phyloP scores from a whole-genome alignment of 2,329 filamentous ascomycete genomes.

The Fusarium sp. region DNA sequence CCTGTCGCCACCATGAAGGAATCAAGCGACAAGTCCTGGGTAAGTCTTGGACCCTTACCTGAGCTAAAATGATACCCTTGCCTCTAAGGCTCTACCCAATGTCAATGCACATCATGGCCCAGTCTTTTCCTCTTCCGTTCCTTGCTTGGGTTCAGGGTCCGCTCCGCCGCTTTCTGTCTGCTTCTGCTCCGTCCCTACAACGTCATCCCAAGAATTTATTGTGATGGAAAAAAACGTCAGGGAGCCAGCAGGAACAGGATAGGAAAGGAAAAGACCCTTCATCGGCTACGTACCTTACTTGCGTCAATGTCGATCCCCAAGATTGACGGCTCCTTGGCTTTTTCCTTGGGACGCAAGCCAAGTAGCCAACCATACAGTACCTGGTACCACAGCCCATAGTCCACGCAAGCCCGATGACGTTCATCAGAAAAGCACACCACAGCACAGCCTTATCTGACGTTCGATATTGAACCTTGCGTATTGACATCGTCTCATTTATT shows the following conservation, averaged over 20 bases:
- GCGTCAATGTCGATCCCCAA: constrained; percentile 40
- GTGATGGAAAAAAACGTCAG: constrained; percentile 31
- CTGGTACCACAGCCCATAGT: constrained; percentile 23
- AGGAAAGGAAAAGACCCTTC: constrained; percentile 20
- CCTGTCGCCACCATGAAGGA: constrained; percentile 34
- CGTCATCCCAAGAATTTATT: constrained; percentile 34
- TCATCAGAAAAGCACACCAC: constrained; percentile 14
- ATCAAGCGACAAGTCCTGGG: constrained; percentile 61
- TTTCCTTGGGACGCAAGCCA: constrained; percentile 35
- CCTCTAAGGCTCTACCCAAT: background rate
- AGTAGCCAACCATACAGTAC: constrained; percentile 17
- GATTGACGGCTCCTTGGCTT: constrained; percentile 22
- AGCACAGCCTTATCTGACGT: background rate
- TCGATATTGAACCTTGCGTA: background rate
- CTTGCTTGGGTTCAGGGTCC: constrained; percentile 9
- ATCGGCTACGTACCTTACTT: constrained; percentile 28
- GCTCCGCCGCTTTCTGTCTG: constrained; percentile 9
- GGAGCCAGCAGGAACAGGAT: constrained; percentile 19
- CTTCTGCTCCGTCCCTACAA: constrained; percentile 32
- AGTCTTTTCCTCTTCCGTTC: constrained; percentile 25
- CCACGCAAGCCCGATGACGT: constrained; percentile 44
- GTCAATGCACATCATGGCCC: constrained; percentile 23
- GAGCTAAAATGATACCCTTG: constrained; percentile 13
- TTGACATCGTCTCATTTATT: background rate
- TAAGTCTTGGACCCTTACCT: constrained; percentile 47